Evolutionary conservation across 495 filamentous ascomycete species (phyloP).

Genomic region (Penicillium longicatenatum): DNA sequence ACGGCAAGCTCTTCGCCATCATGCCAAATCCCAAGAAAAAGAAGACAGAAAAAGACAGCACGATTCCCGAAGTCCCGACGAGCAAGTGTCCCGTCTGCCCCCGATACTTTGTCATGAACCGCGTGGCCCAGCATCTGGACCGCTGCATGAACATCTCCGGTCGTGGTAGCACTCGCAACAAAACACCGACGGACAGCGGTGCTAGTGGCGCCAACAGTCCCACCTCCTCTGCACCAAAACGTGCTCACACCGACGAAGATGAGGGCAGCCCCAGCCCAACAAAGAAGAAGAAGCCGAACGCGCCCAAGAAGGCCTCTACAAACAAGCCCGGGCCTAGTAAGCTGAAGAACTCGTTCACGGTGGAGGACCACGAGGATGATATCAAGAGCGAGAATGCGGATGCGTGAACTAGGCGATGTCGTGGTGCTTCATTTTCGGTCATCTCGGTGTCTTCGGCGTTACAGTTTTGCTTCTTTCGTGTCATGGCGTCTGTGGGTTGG

Average conservation of each 20-base stretch:
- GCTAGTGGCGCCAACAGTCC: slow-evolving; percentile 38
- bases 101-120: slow-evolving; percentile 59
- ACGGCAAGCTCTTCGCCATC: slow-evolving; percentile 74
- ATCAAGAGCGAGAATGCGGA: slow-evolving; percentile 34
- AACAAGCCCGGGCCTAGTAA: slow-evolving; percentile 49
- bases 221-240: slow-evolving; percentile 41
- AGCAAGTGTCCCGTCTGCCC: slow-evolving; percentile 67
- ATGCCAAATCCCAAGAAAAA: slow-evolving; percentile 60
- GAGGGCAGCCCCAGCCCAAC: slow-evolving; percentile 37
- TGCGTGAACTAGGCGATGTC: slow-evolving; percentile 2
- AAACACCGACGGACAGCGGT: slow-evolving; percentile 42
- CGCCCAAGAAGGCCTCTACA: slow-evolving; percentile 40
- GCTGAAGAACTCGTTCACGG: slow-evolving; percentile 44
- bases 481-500: slow-evolving; percentile 30
- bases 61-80: slow-evolving; percentile 58
- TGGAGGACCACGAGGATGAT: slow-evolving; percentile 32
- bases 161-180: slow-evolving; percentile 57
- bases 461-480: background rate
- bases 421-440: slow-evolving; percentile 12
- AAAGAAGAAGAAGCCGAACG: slow-evolving; percentile 50
- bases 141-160: slow-evolving; percentile 78
- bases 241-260: slow-evolving; percentile 42
- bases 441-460: slow-evolving; percentile 24
- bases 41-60: slow-evolving; percentile 35
- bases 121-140: slow-evolving; percentile 74